phyloP scores from a whole-genome alignment of 2,329 filamentous ascomycete species.

The Colletotrichum orbiculare region DNA sequence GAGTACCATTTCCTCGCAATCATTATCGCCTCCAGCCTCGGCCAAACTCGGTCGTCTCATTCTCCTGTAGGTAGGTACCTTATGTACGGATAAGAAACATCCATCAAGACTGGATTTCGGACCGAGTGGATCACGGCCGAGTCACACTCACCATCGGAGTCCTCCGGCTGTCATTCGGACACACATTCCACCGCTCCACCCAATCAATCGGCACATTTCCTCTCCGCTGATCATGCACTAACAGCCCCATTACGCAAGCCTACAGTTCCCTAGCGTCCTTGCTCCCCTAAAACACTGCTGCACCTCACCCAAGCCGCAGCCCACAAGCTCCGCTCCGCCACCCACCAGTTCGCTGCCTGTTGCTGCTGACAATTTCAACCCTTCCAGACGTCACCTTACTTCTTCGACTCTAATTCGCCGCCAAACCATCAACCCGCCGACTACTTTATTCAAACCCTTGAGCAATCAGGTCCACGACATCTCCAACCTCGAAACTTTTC shows the following conservation, averaged over 20 bases:
- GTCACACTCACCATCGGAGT: not conserved
- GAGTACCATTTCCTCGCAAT: too few relatives aligned
- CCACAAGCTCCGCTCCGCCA: conserved; percentile 25
- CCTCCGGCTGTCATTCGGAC: conserved; percentile 7
- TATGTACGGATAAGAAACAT: not conserved
- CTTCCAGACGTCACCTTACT: conserved; percentile 26
- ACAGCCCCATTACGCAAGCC: conserved; percentile 28
- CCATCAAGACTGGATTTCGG: too few relatives aligned
- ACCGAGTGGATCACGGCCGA: not conserved
- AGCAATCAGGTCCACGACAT: not conserved
- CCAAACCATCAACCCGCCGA: not conserved
- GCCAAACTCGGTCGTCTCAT: too few relatives aligned
- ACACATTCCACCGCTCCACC: conserved; percentile 7
- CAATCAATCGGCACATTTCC: conserved; percentile 3
- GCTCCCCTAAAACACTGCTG: not conserved
- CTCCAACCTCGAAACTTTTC: not conserved
- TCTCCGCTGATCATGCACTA: not conserved
- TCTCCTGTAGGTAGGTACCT: not conserved
- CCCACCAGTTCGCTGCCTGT: conserved; percentile 20
- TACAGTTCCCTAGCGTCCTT: conserved; percentile 3
- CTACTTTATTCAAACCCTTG: not conserved
- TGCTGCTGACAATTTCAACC: not conserved
- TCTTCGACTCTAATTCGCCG: not conserved
- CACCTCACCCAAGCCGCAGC: not conserved
- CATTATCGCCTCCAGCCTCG: too few relatives aligned